Conservation (phyloP, 2,329 filamentous ascomycete species). For the Alternaria panax region DNA sequence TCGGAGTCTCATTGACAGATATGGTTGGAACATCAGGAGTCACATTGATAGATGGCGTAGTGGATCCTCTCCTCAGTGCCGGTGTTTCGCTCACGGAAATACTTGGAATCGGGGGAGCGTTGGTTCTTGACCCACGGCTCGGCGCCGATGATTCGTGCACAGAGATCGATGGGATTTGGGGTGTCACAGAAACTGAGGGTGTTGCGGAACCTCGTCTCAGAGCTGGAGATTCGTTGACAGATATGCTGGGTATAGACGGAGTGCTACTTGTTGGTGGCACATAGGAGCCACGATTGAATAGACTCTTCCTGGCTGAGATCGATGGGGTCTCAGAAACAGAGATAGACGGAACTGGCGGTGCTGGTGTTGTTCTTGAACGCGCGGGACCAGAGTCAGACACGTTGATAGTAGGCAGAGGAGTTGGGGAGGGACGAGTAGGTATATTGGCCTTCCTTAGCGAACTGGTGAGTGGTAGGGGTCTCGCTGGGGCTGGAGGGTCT, state of each 20-base stretch:
- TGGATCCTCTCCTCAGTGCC: conserved; percentile 13
- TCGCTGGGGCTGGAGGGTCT: conserved; percentile 36
- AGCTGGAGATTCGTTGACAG: conserved; percentile 28
- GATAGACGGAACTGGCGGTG: conserved; percentile 26
- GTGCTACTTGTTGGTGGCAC: conserved; percentile 28
- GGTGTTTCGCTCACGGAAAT: conserved; percentile 26
- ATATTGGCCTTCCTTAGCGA: conserved; percentile 41
- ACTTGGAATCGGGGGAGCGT: conserved; percentile 1
- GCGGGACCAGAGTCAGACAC: conserved; percentile 53
- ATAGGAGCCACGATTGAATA: conserved; percentile 21
- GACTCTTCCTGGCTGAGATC: conserved; percentile 29
- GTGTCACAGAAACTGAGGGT: conserved; percentile 25
- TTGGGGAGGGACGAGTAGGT: conserved; percentile 27
- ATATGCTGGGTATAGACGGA: conserved; percentile 36
- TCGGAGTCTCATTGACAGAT: conserved; percentile 32
- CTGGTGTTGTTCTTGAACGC: conserved; percentile 36
- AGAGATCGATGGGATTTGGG: conserved; percentile 41
- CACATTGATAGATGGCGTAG: conserved; percentile 23
- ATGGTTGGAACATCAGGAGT: conserved; percentile 42
- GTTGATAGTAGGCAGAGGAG: conserved; percentile 57
- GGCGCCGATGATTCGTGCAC: conserved; percentile 32
- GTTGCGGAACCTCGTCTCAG: conserved; percentile 13
- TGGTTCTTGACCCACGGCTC: conserved; percentile 14
- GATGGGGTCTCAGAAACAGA: conserved; percentile 36
- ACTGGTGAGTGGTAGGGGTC: conserved; percentile 34